phyloP scores from a whole-genome alignment of 2,329 filamentous ascomycete genomes.

The Lachnellula subtilissima region DNA sequence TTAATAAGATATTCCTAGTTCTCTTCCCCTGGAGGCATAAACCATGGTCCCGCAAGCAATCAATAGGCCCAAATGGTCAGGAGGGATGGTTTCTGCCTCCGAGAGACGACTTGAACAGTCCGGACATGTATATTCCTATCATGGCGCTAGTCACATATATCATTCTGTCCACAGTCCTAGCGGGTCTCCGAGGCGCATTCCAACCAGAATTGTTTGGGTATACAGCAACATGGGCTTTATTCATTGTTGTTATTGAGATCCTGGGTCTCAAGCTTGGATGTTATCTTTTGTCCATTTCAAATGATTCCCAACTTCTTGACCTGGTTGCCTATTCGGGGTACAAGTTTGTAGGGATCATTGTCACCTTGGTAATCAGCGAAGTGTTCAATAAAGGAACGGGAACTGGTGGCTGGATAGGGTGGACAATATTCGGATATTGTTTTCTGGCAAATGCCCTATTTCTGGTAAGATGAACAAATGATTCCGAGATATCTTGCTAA shows the following conservation, averaged over 20 bases:
- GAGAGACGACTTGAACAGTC: constrained; percentile 92
- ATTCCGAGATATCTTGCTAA: constrained; percentile 7
- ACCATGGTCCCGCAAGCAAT: constrained; percentile 91
- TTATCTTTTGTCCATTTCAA: constrained; percentile 90
- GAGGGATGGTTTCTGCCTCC: constrained; percentile 82
- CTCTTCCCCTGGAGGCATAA: constrained; percentile 97
- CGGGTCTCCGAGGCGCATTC: constrained; percentile 85
- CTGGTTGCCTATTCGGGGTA: constrained; percentile 95
- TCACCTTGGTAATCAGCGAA: constrained; percentile 76
- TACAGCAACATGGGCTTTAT: constrained; percentile 78
- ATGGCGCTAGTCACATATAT: constrained; percentile 99
- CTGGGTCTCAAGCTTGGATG: constrained; percentile 86
- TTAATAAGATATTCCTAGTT: constrained; percentile 88
- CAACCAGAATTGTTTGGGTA: constrained; percentile 89
- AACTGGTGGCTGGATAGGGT: constrained; percentile 83
- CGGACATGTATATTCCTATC: constrained; percentile 98
- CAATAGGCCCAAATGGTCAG: constrained; percentile 63
- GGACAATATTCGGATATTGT: constrained; percentile 84
- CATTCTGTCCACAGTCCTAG: constrained; percentile 83
- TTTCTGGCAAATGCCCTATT: constrained; percentile 95
- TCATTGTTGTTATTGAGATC: constrained; percentile 82
- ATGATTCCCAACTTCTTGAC: constrained; percentile 88
- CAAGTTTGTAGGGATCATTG: constrained; percentile 96
- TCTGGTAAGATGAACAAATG: constrained; percentile 55
- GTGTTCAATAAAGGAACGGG: constrained; percentile 72